Percentiles rank a stretch among this genome's conserved stretches.
phyloP scores from a whole-genome alignment of 73 alveolate genomes.

The Tetrahymena malaccensis region DNA sequence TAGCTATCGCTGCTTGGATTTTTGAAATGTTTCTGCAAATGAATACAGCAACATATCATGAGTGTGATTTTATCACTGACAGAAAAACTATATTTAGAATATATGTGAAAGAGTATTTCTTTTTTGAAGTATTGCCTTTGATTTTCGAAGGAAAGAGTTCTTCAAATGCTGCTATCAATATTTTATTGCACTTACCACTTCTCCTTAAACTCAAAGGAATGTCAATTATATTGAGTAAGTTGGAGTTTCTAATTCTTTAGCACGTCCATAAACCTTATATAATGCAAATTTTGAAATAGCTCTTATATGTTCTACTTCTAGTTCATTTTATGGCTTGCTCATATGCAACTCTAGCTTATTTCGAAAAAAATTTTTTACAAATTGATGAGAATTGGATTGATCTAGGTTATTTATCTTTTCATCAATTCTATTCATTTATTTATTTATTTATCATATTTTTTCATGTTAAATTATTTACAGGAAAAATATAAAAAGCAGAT shows the following conservation, averaged over 20 bases:
- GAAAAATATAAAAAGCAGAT: neutral
- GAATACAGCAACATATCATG: neutral
- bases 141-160: neutral
- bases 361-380: neutral
- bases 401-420: neutral
- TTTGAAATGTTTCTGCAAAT: neutral
- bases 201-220: neutral
- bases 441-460: too few species aligned
- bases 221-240: neutral
- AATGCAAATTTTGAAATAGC: neutral
- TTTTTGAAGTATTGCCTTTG: neutral
- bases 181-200: neutral
- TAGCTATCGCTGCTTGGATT: neutral
- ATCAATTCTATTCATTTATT: too few species aligned
- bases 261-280: neutral
- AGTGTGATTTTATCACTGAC: neutral
- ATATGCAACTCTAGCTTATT: neutral
- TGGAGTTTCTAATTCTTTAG: neutral
- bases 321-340: neutral
- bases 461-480: too few species aligned
- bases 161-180: neutral
- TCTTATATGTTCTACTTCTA: neutral
- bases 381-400: neutral
- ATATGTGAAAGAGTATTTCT: neutral
- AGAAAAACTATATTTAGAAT: neutral